Evolutionary conservation across 305 asterid species (phyloP).

Genomic region (Rubia tinctorum): DNA sequence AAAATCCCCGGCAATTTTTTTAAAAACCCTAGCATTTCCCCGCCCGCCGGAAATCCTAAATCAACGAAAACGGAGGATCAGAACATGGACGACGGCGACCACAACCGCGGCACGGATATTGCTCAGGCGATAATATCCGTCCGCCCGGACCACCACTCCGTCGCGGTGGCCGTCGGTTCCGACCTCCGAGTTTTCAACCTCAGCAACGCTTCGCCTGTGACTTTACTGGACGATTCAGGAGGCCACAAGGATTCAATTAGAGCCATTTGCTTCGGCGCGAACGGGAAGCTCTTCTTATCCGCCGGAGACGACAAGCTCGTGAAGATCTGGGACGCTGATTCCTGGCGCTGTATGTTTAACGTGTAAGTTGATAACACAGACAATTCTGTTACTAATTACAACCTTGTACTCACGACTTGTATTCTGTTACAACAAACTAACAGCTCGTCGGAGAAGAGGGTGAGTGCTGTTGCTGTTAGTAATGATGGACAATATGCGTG

Average conservation of each 20-base stretch:
- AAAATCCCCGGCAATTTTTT: slow-evolving; percentile 5
- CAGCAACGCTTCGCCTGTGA: slow-evolving; percentile 48
- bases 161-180: slow-evolving; percentile 63
- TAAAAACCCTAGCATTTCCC: slow-evolving; percentile 20
- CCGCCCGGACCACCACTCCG: slow-evolving; percentile 58
- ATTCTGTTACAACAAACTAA: slow-evolving; percentile 7
- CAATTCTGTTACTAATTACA: not conserved
- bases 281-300: slow-evolving; percentile 73
- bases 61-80: slow-evolving; percentile 48
- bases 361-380: slow-evolving; percentile 48
- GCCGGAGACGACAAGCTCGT: slow-evolving; percentile 96
- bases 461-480: slow-evolving; percentile 81
- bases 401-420: not conserved
- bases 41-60: not conserved
- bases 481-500: slow-evolving; percentile 57
- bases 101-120: slow-evolving; percentile 64
- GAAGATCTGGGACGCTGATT: slow-evolving; percentile 68
- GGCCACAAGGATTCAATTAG: slow-evolving; percentile 80
- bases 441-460: slow-evolving; percentile 94
- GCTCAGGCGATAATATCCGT: slow-evolving; percentile 79
- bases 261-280: slow-evolving; percentile 64
- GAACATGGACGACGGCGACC: slow-evolving; percentile 54
- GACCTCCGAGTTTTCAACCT: slow-evolving; percentile 74
- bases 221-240: slow-evolving; percentile 48
- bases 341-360: slow-evolving; percentile 70